Percentiles rank a stretch among this genome's conserved stretches.
phyloP scores from a whole-genome alignment of 2,329 filamentous ascomycete species.

The Phoma sp. region DNA sequence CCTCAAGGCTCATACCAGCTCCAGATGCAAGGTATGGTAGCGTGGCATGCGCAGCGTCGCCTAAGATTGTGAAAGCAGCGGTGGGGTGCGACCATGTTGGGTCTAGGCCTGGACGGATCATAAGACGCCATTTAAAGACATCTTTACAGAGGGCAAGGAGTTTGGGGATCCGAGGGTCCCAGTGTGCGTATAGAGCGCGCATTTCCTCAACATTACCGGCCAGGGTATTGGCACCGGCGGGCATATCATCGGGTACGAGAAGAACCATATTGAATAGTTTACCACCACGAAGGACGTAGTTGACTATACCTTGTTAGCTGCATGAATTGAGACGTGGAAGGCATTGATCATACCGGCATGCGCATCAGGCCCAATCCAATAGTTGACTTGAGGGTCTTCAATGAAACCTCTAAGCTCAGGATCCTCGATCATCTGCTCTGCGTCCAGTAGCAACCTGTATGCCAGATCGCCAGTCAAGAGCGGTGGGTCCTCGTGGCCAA shows the following conservation, averaged over 20 bases:
- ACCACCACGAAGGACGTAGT: constrained; percentile 58
- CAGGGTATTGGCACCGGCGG: constrained; percentile 53
- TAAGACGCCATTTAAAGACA: constrained; percentile 68
- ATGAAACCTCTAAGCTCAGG: constrained; percentile 56
- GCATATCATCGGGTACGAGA: constrained; percentile 60
- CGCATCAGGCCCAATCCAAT: constrained; percentile 61
- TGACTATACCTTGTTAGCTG: constrained; percentile 47
- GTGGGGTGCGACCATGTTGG: constrained; percentile 63
- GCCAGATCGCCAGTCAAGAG: constrained; percentile 60
- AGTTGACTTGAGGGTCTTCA: constrained; percentile 59
- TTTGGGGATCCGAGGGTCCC: constrained; percentile 65
- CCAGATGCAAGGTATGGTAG: constrained; percentile 67
- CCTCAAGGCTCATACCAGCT: constrained; percentile 68
- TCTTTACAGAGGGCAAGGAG: constrained; percentile 64
- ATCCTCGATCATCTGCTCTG: constrained; percentile 56
- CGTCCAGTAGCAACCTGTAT: constrained; percentile 58
- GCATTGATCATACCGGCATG: constrained; percentile 47
- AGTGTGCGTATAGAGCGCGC: constrained; percentile 62
- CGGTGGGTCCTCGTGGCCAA: constrained; percentile 57
- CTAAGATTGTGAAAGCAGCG: constrained; percentile 65
- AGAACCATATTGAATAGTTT: constrained; percentile 61
- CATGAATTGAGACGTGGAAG: neutral
- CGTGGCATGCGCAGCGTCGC: constrained; percentile 70
- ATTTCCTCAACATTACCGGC: constrained; percentile 62
- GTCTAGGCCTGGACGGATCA: constrained; percentile 63